Evolutionary conservation across 202 grass and related monocot species (phyloP).

Genomic region (Carex arenaria): DNA sequence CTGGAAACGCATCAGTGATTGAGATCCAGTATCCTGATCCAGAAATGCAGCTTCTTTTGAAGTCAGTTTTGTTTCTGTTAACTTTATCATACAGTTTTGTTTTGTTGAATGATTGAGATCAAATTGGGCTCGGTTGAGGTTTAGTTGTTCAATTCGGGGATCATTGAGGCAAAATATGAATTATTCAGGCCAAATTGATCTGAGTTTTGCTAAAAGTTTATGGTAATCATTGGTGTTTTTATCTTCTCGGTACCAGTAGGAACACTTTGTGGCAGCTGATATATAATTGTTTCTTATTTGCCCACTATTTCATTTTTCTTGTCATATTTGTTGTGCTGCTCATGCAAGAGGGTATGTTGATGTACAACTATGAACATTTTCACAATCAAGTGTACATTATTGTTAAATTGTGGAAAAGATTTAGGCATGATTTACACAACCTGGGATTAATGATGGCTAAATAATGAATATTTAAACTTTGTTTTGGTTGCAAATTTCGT

Average conservation of each 20-base stretch:
- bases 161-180: not conserved
- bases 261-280: not conserved
- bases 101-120: not conserved
- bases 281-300: not conserved
- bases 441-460: not conserved
- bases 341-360: not conserved
- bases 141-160: not conserved
- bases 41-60: slow-evolving; percentile 90
- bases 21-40: slow-evolving; percentile 85
- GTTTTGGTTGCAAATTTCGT: not conserved
- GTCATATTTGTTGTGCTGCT: not conserved
- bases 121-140: not conserved
- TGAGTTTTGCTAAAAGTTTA: not conserved
- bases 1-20: slow-evolving; percentile 46
- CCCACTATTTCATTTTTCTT: not conserved
- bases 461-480: not conserved
- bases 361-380: not conserved
- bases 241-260: not conserved
- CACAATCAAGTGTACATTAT: not conserved
- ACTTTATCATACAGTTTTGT: not conserved
- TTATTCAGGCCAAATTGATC: not conserved
- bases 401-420: not conserved
- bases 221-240: not conserved
- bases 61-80: slow-evolving; percentile 27
- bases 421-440: not conserved